Conservation (phyloP, 352 stramenopile species). For the Phytopythium aichiense region DNA sequence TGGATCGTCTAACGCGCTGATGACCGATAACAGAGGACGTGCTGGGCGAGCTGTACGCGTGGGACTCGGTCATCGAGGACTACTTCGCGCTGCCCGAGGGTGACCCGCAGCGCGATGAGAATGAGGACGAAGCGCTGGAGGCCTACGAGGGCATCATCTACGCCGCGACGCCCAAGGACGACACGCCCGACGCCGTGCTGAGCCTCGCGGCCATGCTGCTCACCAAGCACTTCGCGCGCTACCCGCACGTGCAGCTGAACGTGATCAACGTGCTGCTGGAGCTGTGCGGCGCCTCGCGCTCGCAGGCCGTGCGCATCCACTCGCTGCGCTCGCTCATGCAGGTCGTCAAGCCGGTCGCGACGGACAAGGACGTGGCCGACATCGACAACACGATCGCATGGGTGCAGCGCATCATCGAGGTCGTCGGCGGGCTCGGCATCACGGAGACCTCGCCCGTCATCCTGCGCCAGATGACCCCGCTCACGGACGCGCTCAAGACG, state of each 20-base stretch:
- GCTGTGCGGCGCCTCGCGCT: conserved; percentile 31
- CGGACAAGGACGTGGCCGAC: conserved; percentile 13
- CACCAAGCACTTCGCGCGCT: conserved; percentile 75
- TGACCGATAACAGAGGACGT: conserved; percentile 20
- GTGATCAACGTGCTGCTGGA: conserved; percentile 59
- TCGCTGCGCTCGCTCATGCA: conserved; percentile 62
- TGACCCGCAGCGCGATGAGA: conserved; percentile 61
- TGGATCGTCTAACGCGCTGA: background rate
- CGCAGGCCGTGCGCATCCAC: conserved; percentile 71
- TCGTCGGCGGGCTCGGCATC: conserved; percentile 29
- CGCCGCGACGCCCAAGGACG: conserved; percentile 21
- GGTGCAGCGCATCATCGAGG: conserved; percentile 36
- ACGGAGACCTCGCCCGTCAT: conserved; percentile 55
- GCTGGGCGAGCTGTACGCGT: conserved; percentile 61
- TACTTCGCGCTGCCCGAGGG: conserved; percentile 33
- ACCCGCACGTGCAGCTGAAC: conserved; percentile 73
- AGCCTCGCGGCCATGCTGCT: conserved; percentile 70
- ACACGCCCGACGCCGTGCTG: conserved; percentile 44
- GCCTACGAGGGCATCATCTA: conserved; percentile 76
- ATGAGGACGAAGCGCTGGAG: conserved; percentile 71
- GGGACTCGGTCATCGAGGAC: conserved; percentile 65
- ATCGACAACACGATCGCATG: conserved; percentile 27
- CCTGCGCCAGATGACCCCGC: conserved; percentile 49
- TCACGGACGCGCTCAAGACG: conserved; percentile 48
- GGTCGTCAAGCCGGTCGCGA: conserved; percentile 48